A percentile compares a stretch with the other conserved stretches of the same genome.
phyloP scores from a whole-genome alignment of 257 asterid species.

The Orobanche coerulescens region DNA sequence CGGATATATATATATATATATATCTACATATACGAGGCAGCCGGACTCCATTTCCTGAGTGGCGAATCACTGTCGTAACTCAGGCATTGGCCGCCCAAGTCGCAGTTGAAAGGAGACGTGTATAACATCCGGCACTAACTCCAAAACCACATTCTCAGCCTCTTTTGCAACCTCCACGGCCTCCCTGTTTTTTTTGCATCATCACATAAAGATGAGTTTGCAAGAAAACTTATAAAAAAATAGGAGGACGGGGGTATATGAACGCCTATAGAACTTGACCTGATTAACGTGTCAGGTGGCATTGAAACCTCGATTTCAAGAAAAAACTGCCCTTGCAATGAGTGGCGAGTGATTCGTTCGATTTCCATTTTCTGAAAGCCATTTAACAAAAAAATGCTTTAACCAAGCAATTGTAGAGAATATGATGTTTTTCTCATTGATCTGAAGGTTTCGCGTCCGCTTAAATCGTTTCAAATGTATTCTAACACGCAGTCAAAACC shows the following conservation, averaged over 20 bases:
- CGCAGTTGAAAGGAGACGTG: constrained; percentile 64
- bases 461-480: no score
- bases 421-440: not conserved
- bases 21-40: no score
- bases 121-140: constrained; percentile 34
- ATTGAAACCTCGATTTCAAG: constrained; percentile 85
- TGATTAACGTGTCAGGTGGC: constrained; percentile 54
- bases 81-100: constrained; percentile 54
- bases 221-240: not conserved
- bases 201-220: not conserved
- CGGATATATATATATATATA: no score
- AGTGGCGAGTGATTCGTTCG: constrained; percentile 67
- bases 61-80: constrained; percentile 27
- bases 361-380: constrained; percentile 62
- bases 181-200: constrained; percentile 41
- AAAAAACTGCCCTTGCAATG: constrained; percentile 67
- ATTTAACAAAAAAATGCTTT: not conserved
- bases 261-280: constrained; percentile 34
- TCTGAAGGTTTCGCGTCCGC: not conserved
- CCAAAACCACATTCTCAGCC: constrained; percentile 58
- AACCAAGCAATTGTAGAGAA: not conserved
- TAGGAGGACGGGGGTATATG: not conserved
- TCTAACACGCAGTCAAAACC: no score
- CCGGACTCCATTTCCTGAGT: no score
- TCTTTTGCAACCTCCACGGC: constrained; percentile 56